Evolutionary conservation across 176 grass and related monocot species (phyloP), one percentile per base, ranked within the genome.

Genomic region (Aegilops speltoides): DNA sequence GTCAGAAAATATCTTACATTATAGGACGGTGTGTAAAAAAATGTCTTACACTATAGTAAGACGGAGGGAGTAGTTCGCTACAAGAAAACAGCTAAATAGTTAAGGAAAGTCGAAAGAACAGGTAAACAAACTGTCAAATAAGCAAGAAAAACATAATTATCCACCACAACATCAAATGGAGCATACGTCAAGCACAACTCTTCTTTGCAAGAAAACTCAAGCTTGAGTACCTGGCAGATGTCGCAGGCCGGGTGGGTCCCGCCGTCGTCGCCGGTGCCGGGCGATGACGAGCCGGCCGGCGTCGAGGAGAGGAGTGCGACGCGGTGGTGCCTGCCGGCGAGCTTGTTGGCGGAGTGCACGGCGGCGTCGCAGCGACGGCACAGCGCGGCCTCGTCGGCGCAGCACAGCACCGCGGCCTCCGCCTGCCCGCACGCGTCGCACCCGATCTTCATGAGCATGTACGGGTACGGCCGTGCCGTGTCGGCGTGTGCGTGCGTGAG

Each of bases 311-410:
- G 86, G 12, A 94, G 92, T 8, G 81, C 88, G 77, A 97, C 86
- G 73, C 90, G 92, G 60, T 89, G 84, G 90, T 97, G 95, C 78
- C 90, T 91, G 17, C 86, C 79, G 81, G 95, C 92, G 81, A 97
- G 92, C 90, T 89, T 94, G 93, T 97, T 97, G 41, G 92, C 92
- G 54, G 92, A 91, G 86, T 97, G 95, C 32, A 97, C 92, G 68
- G 77, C 90, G 56, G 81, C 90, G 86, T 94, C 95, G 86, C 92
- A 94, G 57, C 79, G 64, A 73, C 90, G 86, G 29, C 92, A 94
- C 36, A 95, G 91, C 84, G 93, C 93, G 31, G 93, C 91, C 83
- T 95, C 93, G 88, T 95, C 93, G 34, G 93, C 91, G 83, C 91
- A 95, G 77, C 93, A 95, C 67, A 95, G 89, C 80, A 95, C 86